A percentile compares a stretch with the other conserved stretches of the same genome.
phyloP scores from a whole-genome alignment of 331 rosid species.

The Quercus tomentella region DNA sequence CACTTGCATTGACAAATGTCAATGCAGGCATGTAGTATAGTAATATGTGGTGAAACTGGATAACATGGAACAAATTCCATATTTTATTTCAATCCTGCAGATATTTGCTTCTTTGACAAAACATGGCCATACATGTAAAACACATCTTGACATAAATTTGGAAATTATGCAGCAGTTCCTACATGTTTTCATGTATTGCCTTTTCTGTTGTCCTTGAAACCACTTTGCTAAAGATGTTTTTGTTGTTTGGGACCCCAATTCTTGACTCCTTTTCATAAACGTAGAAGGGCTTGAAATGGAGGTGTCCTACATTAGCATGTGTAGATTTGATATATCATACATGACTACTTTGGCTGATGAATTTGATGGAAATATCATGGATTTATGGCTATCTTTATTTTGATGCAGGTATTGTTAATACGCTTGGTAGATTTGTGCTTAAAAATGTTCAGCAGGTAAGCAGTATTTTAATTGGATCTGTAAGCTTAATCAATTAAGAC shows the following conservation, averaged over 20 bases:
- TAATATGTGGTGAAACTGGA: not conserved
- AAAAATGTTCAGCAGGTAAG: conserved; percentile 63
- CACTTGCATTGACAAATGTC: not conserved
- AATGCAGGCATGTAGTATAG: not conserved
- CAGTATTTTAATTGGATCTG: not conserved
- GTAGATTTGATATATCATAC: not conserved
- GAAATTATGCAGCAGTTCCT: not conserved
- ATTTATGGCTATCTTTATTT: conserved; percentile 2
- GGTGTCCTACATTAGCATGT: not conserved
- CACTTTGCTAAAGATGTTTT: not conserved
- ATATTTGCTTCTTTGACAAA: not conserved
- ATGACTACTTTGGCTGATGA: not conserved
- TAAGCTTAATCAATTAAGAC: not conserved
- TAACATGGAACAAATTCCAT: not conserved
- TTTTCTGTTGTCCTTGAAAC: not conserved
- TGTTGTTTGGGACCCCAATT: not conserved
- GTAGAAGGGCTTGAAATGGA: not conserved
- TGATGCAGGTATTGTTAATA: conserved; percentile 41
- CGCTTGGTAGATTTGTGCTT: conserved; percentile 33
- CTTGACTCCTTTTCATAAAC: not conserved
- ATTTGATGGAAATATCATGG: conserved; percentile 3
- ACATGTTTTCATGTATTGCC: not conserved
- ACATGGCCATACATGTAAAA: not conserved
- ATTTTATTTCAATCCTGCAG: not conserved
- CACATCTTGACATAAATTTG: not conserved